Evolutionary conservation across 129 eudicot genomes (phyloP), one percentile per base, ranked within the genome.

Genomic region (Kitagawia praeruptora): DNA sequence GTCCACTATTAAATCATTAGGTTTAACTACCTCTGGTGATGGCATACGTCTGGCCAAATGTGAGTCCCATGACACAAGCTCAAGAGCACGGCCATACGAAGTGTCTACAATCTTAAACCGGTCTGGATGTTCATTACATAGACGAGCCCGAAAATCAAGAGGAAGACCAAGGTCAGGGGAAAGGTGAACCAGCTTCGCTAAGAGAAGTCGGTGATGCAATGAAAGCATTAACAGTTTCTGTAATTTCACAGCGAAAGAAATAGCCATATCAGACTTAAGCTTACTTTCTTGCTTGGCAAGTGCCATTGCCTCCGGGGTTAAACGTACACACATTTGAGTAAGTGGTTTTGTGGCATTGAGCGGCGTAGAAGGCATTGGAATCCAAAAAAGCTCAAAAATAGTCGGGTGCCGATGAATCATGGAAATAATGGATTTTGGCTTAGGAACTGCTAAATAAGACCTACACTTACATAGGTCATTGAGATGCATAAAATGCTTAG

Each of bases 91-190:
- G 25, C 99, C 99, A 63, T 95, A 95, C 23, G 97, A 92, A 28
- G 99, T 92, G 73, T 92, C 93, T 5, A 95, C 89, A 37, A 84
- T 82, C 84, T 86, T 90, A 48, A 95, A 95, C 67, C 78, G 91
- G 6, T 92, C 91, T 0, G 99, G 93, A 67, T 92, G 85, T 25
- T 92, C 89, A 10, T 92, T 89, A 87, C 99, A 95, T 11, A 95
- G 88, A 0, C 93, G 82, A 28, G 94, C 83, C 4, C 97, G 92
- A 51, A 95, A 95, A 81, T 90, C 90, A 76, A 87, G 61, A 21
- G 97, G 97, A 70, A 95, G 88, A n/a, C 95, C 99, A 70, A 95
- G 93, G 81, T 95, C 97, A 7, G 99, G 96, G 41, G 88, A 96
- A 27, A 95, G 86, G 82, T 95, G 99, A 79, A 84, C 97, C 71